These are phyloP conservation scores for Xylaria scruposa DNA, from an alignment of 495 filamentous ascomycete genomes.

Conservation along the genomic window DNA sequence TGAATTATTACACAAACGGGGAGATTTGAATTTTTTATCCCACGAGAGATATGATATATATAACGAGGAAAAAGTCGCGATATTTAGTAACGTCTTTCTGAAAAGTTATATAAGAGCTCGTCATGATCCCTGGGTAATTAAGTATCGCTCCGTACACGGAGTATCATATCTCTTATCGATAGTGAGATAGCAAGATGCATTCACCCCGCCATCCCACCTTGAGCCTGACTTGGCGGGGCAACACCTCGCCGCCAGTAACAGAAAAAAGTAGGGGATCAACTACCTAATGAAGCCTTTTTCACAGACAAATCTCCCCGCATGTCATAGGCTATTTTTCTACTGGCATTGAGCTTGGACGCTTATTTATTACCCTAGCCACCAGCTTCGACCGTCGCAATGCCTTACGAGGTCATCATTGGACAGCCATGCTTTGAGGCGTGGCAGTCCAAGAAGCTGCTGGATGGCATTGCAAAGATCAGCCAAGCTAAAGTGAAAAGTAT, in stretches of 20 bases:
- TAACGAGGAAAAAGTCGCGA: too few species aligned
- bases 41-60: too few species aligned
- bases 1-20: too few species aligned
- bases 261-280: constrained; percentile 9
- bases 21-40: neutral
- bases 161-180: constrained; percentile 22
- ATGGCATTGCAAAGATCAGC: constrained; percentile 52
- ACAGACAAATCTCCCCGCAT: neutral
- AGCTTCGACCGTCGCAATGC: constrained; percentile 35
- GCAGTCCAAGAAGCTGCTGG: constrained; percentile 57
- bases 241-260: neutral
- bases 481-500: constrained; percentile 50
- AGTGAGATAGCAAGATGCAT: constrained; percentile 4
- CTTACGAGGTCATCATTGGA: constrained; percentile 48
- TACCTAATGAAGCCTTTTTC: neutral
- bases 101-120: too few species aligned
- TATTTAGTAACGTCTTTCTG: too few species aligned
- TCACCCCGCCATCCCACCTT: constrained; percentile 23
- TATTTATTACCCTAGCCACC: neutral
- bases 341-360: constrained; percentile 12
- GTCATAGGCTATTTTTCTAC: neutral
- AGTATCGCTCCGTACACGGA: constrained; percentile 5
- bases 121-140: too few species aligned
- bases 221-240: constrained; percentile 26
- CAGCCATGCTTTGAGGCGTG: constrained; percentile 59